Conservation (phyloP, 2,329 filamentous ascomycete species). For the Alternaria ventricosa region DNA sequence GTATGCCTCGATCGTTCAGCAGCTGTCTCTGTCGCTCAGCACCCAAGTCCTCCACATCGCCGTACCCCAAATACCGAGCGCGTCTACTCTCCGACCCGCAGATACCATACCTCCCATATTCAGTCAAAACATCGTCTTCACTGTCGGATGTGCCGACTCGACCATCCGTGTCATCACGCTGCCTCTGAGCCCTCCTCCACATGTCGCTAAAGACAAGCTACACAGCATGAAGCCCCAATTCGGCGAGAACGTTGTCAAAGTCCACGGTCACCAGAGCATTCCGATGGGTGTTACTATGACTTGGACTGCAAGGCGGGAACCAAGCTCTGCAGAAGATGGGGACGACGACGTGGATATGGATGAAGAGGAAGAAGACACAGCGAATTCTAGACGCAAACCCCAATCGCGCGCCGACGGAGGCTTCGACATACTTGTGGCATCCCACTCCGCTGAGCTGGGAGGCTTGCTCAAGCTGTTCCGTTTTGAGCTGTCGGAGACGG, state of each 20-base stretch:
- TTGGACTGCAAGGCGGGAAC: slow-evolving; percentile 51
- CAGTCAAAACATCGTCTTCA: slow-evolving; percentile 59
- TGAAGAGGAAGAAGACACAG: slow-evolving; percentile 27
- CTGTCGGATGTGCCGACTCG: slow-evolving; percentile 63
- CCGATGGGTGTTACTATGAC: slow-evolving; percentile 61
- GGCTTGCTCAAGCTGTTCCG: slow-evolving; percentile 52
- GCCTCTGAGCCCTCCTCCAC: slow-evolving; percentile 61
- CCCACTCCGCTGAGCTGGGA: slow-evolving; percentile 49
- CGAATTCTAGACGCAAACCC: slow-evolving; percentile 24
- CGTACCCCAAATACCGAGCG: slow-evolving; percentile 51
- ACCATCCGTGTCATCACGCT: slow-evolving; percentile 62
- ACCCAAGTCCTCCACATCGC: slow-evolving; percentile 62
- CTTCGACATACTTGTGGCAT: slow-evolving; percentile 51
- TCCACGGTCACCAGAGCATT: slow-evolving; percentile 60
- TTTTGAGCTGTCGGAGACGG: slow-evolving; percentile 46
- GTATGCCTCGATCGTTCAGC: slow-evolving; percentile 61
- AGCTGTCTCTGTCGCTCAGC: slow-evolving; percentile 62
- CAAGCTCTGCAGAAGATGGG: slow-evolving; percentile 18
- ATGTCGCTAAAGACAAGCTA: slow-evolving; percentile 39
- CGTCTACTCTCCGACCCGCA: slow-evolving; percentile 38
- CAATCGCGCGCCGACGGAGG: slow-evolving; percentile 30
- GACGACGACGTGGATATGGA: slow-evolving; percentile 49
- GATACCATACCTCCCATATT: slow-evolving; percentile 56
- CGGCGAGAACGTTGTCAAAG: slow-evolving; percentile 57
- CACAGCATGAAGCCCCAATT: slow-evolving; percentile 32